phyloP scores from a whole-genome alignment of 306 rosid genomes.

The Castanopsis chinensis region DNA sequence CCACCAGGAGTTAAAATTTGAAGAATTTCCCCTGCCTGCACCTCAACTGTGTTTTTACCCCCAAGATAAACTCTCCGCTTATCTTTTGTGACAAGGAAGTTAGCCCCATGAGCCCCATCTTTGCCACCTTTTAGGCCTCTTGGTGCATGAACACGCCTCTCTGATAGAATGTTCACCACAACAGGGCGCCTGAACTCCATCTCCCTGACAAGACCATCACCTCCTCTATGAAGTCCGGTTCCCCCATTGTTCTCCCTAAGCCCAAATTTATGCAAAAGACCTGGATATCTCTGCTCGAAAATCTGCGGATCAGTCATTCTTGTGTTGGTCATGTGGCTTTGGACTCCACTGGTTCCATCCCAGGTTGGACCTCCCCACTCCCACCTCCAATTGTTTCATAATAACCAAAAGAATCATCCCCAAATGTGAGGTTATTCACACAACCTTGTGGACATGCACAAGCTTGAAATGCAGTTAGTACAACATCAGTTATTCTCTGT shows the following conservation, averaged over 20 bases:
- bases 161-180: no score
- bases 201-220: conserved; percentile 85
- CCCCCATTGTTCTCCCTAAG: conserved; percentile 87
- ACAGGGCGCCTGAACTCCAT: conserved; percentile 76
- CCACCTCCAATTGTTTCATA: conserved; percentile 98
- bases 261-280: conserved; percentile 74
- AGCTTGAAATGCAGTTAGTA: conserved; percentile 86
- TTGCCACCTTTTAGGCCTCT: conserved; percentile 81
- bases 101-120: conserved; percentile 76
- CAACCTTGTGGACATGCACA: conserved; percentile 98
- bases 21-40: conserved; percentile 74
- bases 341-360: conserved; percentile 92
- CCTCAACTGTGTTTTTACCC: conserved; percentile 71
- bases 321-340: conserved; percentile 95
- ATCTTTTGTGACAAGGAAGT: conserved; percentile 69
- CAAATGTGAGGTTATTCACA: conserved; percentile 94
- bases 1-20: conserved; percentile 94
- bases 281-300: conserved; percentile 85
- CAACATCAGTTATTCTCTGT: conserved; percentile 88
- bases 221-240: conserved; percentile 71
- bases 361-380: conserved; percentile 96
- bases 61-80: conserved; percentile 67
- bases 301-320: conserved; percentile 94
- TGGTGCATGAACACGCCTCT: no score
- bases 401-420: conserved; percentile 90